phyloP scores from a whole-genome alignment of 352 stramenopile species.

The Phytophthora constricta region DNA sequence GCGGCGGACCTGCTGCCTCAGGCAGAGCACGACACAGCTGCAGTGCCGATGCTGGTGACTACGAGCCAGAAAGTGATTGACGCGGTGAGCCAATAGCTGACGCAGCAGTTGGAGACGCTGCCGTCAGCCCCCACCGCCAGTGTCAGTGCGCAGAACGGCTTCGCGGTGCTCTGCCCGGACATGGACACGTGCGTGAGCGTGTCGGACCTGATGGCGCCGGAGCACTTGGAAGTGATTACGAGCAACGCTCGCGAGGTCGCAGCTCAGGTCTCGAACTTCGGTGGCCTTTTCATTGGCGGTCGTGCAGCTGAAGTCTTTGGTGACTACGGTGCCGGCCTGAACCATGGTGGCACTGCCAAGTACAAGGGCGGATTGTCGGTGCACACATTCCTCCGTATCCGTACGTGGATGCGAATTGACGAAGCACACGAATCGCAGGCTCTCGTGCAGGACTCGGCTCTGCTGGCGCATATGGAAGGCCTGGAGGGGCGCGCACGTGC shows the following conservation, averaged over 20 bases:
- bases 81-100: conserved; percentile 88
- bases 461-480: conserved; percentile 93
- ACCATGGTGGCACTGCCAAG: conserved; percentile 97
- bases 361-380: conserved; percentile 98
- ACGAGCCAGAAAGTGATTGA: conserved; percentile 89
- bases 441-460: conserved; percentile 94
- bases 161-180: conserved; percentile 77
- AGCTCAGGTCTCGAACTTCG: conserved; percentile 75
- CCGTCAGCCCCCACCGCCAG: conserved; percentile 65
- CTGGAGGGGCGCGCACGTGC: conserved; percentile 83
- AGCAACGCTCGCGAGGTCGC: conserved; percentile 89
- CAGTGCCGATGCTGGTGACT: conserved; percentile 96
- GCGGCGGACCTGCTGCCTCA: conserved; percentile 82
- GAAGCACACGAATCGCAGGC: conserved; percentile 78
- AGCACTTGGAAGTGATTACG: conserved; percentile 94
- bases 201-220: conserved; percentile 84
- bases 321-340: conserved; percentile 98
- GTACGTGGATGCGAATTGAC: conserved; percentile 99
- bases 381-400: conserved; percentile 98
- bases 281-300: conserved; percentile 95
- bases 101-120: conserved; percentile 78
- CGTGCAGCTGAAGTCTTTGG: conserved; percentile 96
- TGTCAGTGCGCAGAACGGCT: conserved; percentile 77
- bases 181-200: conserved; percentile 80
- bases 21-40: conserved; percentile 98